Conservation (phyloP, 192 early-diverging fungal species). For the Thoreauomyces humboldtii region DNA sequence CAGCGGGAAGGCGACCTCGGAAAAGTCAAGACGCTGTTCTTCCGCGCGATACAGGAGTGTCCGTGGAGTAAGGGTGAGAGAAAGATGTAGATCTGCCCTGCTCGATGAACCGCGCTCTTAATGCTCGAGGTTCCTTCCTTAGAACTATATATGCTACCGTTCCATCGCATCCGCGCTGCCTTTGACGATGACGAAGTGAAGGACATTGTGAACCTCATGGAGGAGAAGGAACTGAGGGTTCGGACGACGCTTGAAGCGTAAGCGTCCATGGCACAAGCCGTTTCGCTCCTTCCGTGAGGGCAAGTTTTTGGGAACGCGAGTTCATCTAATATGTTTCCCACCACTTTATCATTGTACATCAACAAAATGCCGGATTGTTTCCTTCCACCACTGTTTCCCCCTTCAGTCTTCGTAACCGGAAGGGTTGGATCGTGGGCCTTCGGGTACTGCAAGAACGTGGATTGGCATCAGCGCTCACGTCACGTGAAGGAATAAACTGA, state of each 20-base stretch:
- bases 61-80: conserved; percentile 66
- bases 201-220: conserved; percentile 55
- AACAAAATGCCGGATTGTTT: too few species aligned
- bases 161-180: conserved; percentile 36
- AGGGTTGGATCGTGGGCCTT: too few species aligned
- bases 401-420: too few species aligned
- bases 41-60: conserved; percentile 60
- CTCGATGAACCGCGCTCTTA: neutral
- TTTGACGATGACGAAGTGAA: conserved; percentile 49
- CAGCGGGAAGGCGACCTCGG: conserved; percentile 35
- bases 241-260: conserved; percentile 24
- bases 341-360: too few species aligned
- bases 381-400: too few species aligned
- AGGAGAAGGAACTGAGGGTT: conserved; percentile 66
- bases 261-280: too few species aligned
- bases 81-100: neutral
- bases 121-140: neutral
- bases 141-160: conserved; percentile 58
- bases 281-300: too few species aligned
- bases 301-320: too few species aligned
- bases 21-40: conserved; percentile 53
- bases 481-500: neutral
- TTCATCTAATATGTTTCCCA: too few species aligned
- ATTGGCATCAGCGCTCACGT: too few species aligned
- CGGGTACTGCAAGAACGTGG: too few species aligned